phyloP scores from a whole-genome alignment of 2,329 filamentous ascomycete genomes.

The Metarhizium robertsii region DNA sequence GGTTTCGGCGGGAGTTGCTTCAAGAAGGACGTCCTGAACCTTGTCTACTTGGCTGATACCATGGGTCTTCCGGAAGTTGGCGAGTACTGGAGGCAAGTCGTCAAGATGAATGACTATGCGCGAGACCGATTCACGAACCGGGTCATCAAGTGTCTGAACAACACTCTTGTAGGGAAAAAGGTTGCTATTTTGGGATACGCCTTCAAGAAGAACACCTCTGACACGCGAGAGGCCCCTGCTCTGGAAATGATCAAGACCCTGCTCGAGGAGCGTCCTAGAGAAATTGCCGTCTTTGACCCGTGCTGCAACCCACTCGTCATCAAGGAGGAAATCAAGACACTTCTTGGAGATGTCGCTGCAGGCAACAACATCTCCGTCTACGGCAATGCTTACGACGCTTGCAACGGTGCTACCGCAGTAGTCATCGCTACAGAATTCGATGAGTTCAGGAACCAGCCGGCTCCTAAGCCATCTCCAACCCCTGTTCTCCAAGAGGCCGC shows the following conservation, averaged over 20 bases:
- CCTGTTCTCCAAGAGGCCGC: slow-evolving; percentile 14
- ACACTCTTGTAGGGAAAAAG: slow-evolving; percentile 61
- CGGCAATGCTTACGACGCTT: slow-evolving; percentile 39
- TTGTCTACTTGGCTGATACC: slow-evolving; percentile 64
- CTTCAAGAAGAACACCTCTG: slow-evolving; percentile 72
- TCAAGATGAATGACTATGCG: slow-evolving; percentile 70
- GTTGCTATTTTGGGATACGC: slow-evolving; percentile 65
- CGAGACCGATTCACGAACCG: slow-evolving; percentile 58
- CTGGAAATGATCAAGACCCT: slow-evolving; percentile 58
- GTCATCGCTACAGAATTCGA: slow-evolving; percentile 49
- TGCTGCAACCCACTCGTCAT: slow-evolving; percentile 44
- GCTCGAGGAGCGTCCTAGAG: slow-evolving; percentile 52
- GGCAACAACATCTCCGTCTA: slow-evolving; percentile 38
- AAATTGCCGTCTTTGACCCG: slow-evolving; percentile 62
- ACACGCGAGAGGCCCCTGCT: slow-evolving; percentile 63
- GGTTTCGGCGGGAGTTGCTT: slow-evolving; percentile 78
- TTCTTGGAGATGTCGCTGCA: slow-evolving; percentile 29
- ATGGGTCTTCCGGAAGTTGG: slow-evolving; percentile 62
- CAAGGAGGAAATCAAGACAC: slow-evolving; percentile 37
- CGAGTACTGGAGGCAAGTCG: slow-evolving; percentile 65
- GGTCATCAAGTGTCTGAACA: slow-evolving; percentile 58
- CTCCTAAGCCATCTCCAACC: slow-evolving; percentile 19
- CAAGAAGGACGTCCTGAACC: slow-evolving; percentile 67
- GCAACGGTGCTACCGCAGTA: slow-evolving; percentile 37
- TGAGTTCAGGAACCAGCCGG: slow-evolving; percentile 39